Evolutionary conservation across 2,329 filamentous ascomycete species (phyloP), one percentile per base, ranked within the genome.

Genomic region (Fusarium sp.): DNA sequence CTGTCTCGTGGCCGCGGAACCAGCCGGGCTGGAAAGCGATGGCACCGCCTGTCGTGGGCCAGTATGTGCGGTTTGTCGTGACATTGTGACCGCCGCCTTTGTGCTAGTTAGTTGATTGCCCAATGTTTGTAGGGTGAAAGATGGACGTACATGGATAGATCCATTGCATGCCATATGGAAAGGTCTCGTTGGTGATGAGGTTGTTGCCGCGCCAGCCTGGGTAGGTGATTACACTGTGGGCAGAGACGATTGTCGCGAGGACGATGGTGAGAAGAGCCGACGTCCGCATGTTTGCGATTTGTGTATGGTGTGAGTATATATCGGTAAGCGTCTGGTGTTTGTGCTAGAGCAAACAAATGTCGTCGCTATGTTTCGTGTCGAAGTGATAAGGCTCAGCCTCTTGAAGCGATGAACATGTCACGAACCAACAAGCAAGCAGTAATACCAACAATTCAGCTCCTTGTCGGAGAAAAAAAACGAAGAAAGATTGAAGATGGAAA

Each of bases 101-200:
- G 7, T 20, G 12, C 47, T 34, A 54, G 68, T 71, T 30, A 75
- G 61, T 60, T 29, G 45, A 58, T 51, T 24, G 58, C 49, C 61
- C 37, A 10, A n/a, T 29, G 18, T 25, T 41, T 6, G 27, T 25
- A 20, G 25, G 14, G 5, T 22, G n/a, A 16, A 7, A 56, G 49
- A 40, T 6, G 25, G 18, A 84, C 93, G 83, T 84, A 97, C 94
- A 98, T 80, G 94, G 94, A 84, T 97, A 97, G 79, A 91, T 90
- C 94, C 94, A 98, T 83, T 97, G 92, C 92, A 96, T 95, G 81
- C 94, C 94, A 73, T 92, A 97, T 3, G 94, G 94, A 74, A 89
- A 96, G 1, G 87, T 90, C 4, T 88, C 89, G 79, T 94, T 97
- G 45, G 91, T 92, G 77, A 91, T 87, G 68, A 97, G 87, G 78